Percentiles rank a stretch among this genome's conserved stretches.
phyloP scores from a whole-genome alignment of 768 basidiomycete genomes.

The Lactifluus pinguis region DNA sequence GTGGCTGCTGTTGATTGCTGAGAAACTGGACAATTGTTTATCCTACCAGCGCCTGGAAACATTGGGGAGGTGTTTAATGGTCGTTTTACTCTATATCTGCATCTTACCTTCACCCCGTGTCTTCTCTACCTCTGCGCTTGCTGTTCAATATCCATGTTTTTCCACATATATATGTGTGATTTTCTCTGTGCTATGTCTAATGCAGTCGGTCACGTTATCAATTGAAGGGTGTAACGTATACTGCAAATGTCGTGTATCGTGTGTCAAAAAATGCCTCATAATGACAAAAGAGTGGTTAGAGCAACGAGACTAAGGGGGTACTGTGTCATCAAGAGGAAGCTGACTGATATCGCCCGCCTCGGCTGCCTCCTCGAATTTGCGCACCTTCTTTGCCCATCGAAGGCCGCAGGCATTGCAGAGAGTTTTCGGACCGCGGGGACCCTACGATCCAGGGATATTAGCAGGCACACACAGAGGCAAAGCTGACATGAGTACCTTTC shows the following conservation, averaged over 20 bases:
- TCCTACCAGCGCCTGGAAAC: slow-evolving; percentile 17
- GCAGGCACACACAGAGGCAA: background rate
- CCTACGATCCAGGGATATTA: slow-evolving; percentile 34
- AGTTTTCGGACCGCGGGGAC: slow-evolving; percentile 94
- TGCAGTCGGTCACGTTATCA: background rate
- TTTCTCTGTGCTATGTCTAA: background rate
- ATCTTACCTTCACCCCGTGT: slow-evolving; percentile 17
- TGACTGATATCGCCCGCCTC: slow-evolving; percentile 21
- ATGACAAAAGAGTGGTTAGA: background rate
- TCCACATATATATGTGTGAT: slow-evolving; percentile 5
- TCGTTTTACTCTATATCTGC: slow-evolving; percentile 15
- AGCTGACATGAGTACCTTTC: slow-evolving; percentile 45
- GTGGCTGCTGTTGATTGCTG: slow-evolving; percentile 67
- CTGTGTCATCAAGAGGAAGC: slow-evolving; percentile 15
- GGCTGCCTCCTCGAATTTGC: slow-evolving; percentile 33
- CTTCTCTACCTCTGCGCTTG: slow-evolving; percentile 15
- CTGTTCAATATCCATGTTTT: slow-evolving; percentile 17
- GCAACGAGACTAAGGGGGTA: slow-evolving; percentile 13
- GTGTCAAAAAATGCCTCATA: background rate
- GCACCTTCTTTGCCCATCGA: slow-evolving; percentile 78
- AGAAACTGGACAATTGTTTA: slow-evolving; percentile 18
- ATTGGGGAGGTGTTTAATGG: slow-evolving; percentile 19
- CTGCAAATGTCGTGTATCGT: background rate
- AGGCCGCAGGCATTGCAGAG: slow-evolving; percentile 94
- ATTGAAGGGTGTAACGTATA: background rate